phyloP scores from a whole-genome alignment of 202 grass and related monocot genomes.

The Elaeis oleifera region DNA sequence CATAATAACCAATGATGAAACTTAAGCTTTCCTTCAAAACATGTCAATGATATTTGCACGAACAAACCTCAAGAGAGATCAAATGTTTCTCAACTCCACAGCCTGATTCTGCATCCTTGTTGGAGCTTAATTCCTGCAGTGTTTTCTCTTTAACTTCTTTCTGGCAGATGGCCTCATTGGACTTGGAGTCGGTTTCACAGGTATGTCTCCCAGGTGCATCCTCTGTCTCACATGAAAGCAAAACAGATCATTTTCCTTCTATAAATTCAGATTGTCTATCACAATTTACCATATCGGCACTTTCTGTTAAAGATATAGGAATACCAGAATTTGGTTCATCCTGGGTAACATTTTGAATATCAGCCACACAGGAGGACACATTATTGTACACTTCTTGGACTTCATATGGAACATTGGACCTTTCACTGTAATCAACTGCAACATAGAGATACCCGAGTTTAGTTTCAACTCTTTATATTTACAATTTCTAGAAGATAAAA shows the following conservation, averaged over 20 bases:
- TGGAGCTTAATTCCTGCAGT: slow-evolving; percentile 6
- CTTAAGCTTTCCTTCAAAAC: too few relatives aligned
- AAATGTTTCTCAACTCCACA: slow-evolving; percentile 13
- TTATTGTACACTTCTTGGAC: slow-evolving; percentile 5
- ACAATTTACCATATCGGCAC: not conserved
- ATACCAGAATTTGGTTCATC: slow-evolving; percentile 23
- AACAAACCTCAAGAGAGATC: slow-evolving; percentile 39
- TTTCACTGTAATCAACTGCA: slow-evolving; percentile 24
- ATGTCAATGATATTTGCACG: too few relatives aligned
- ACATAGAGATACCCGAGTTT: not conserved
- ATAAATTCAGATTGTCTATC: slow-evolving; percentile 3
- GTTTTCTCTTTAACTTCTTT: slow-evolving; percentile 6
- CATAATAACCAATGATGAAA: too few relatives aligned
- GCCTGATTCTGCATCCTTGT: slow-evolving; percentile 10
- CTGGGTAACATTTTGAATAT: not conserved
- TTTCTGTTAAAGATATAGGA: slow-evolving; percentile 20
- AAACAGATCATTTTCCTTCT: not conserved
- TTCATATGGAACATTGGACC: slow-evolving; percentile 26
- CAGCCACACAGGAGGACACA: not conserved
- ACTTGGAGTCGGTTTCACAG: slow-evolving; percentile 16
- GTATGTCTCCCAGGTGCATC: not conserved
- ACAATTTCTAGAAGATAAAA: too few relatives aligned
- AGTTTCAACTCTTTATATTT: too few relatives aligned
- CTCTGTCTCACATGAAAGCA: not conserved
- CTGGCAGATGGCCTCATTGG: not conserved